Conservation (phyloP, 2,329 filamentous ascomycete genomes). For the Fonsecaea nubica region DNA sequence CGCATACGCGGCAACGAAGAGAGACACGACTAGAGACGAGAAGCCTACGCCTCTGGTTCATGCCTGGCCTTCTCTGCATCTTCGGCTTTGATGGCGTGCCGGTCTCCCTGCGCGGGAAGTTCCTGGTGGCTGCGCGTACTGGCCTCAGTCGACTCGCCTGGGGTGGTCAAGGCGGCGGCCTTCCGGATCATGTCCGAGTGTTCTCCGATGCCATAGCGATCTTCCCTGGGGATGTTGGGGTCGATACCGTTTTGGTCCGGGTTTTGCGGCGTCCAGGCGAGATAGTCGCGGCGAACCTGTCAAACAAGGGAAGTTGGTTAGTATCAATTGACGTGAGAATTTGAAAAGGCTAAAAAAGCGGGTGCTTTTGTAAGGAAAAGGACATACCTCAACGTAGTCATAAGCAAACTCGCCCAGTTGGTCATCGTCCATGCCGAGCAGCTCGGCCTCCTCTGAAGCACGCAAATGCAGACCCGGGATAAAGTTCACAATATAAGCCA, state of each 20-base stretch:
- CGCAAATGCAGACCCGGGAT: constrained; percentile 74
- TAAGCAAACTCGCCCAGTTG: constrained; percentile 60
- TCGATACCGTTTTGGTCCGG: constrained; percentile 48
- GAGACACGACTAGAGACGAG: neutral
- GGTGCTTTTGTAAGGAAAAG: neutral
- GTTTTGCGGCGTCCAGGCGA: constrained; percentile 58
- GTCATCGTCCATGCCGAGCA: constrained; percentile 66
- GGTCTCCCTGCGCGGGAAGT: constrained; percentile 35
- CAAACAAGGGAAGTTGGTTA: neutral
- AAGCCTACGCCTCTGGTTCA: neutral
- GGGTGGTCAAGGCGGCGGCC: neutral
- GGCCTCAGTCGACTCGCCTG: constrained; percentile 4
- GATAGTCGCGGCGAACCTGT: constrained; percentile 55
- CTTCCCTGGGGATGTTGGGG: constrained; percentile 62
- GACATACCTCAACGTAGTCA: constrained; percentile 54
- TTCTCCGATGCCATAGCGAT: constrained; percentile 66
- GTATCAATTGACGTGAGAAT: too few species aligned
- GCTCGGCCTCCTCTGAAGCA: constrained; percentile 70
- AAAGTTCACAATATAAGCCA: constrained; percentile 73
- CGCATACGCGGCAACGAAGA: too few species aligned
- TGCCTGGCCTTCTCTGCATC: constrained; percentile 42
- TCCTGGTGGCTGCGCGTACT: constrained; percentile 20
- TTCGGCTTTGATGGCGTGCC: constrained; percentile 37
- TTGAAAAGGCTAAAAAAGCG: too few species aligned
- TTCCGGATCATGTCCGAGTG: constrained; percentile 67